Base-by-base conservation (phyloP, 2,329 filamentous ascomycete genomes). In the Stemphylium beticola region DNA sequence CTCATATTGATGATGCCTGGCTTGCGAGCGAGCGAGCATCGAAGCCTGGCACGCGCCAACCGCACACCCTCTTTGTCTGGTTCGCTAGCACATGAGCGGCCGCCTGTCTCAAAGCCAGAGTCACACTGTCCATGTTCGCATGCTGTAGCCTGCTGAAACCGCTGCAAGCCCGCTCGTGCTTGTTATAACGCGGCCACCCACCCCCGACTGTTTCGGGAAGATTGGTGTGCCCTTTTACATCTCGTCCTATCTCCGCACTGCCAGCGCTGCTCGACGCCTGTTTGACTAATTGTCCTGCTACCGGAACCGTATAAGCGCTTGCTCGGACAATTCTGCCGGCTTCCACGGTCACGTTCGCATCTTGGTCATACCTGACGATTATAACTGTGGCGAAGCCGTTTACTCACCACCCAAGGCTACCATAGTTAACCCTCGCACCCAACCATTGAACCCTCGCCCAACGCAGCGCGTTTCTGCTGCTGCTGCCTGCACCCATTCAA, bases 61-160 rank as follows among this genome's bases (percentile, higher is more conserved):
- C 57, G 53, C 53, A 64, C 53, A 63, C 66, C 58, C 61, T 65
- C 65, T 70, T 70, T 69, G 61, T 70, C 65, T 63, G 54, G 57
- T 49, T 57, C 54, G 50, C 57, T 60, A 52, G 54, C 57, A 60
- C 57, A 59, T 62, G 54, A 57, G 55, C 60, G 58, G 49, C 59
- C 57, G 36, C 59, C 54, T 64, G 62, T 63, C 62, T 65, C 59
- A 64, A 60, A 51, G 41, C 49, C 37, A 58, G 49, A 59, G 60
- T 62, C 61, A 63, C 61, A 64, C 58, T 60, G 65, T 55, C 65
- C 60, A 55, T 57, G 61, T 51, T 42, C 57, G 53, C 63, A 62
- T 69, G 56, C 55, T 69, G 65, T 61, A 65, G 65, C 66, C 65
- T 68, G 60, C 60, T 57, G 57, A 60, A 60, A 60, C 57, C 49